phyloP scores from a whole-genome alignment of 208 protist genomes.

The Crithidia acanthocephali region DNA sequence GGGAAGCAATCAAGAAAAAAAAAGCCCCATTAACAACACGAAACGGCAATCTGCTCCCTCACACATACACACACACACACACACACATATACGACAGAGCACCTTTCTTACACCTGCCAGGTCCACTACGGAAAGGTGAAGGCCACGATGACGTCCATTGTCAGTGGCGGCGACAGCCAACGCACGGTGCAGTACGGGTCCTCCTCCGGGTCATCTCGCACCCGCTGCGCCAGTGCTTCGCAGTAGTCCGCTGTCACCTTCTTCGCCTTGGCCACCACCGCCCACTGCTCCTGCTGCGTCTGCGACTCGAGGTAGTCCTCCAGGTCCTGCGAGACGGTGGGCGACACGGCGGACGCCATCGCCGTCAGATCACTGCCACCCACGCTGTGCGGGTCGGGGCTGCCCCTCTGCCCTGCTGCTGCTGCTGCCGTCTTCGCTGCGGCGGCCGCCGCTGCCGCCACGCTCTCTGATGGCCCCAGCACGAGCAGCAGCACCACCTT shows the following conservation, averaged over 20 bases:
- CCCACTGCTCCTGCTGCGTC: slow-evolving; percentile 30
- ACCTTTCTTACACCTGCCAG: background rate
- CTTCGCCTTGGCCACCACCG: slow-evolving; percentile 52
- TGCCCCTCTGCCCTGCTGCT: background rate
- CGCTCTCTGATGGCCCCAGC: slow-evolving; percentile 21
- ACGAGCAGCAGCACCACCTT: slow-evolving; percentile 55
- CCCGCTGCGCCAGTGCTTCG: slow-evolving; percentile 43
- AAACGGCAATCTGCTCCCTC: too few relatives aligned
- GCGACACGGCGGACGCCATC: background rate
- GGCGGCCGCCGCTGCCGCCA: background rate
- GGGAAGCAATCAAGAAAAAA: too few relatives aligned
- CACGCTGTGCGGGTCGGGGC: background rate
- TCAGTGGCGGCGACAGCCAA: slow-evolving; percentile 33
- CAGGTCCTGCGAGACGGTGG: slow-evolving; percentile 9
- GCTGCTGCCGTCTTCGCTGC: background rate
- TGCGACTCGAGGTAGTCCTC: background rate
- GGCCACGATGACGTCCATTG: slow-evolving; percentile 17
- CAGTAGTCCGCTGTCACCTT: slow-evolving; percentile 55
- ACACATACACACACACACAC: background rate
- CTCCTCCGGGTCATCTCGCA: slow-evolving; percentile 34
- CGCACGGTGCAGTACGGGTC: slow-evolving; percentile 54
- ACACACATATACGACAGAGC: background rate
- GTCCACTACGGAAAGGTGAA: slow-evolving; percentile 24
- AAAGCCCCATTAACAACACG: background rate
- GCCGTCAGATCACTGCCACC: background rate